These are phyloP conservation scores for Lachnellula arida DNA, from an alignment of 2,329 filamentous ascomycete species.

Conservation along the genomic window DNA sequence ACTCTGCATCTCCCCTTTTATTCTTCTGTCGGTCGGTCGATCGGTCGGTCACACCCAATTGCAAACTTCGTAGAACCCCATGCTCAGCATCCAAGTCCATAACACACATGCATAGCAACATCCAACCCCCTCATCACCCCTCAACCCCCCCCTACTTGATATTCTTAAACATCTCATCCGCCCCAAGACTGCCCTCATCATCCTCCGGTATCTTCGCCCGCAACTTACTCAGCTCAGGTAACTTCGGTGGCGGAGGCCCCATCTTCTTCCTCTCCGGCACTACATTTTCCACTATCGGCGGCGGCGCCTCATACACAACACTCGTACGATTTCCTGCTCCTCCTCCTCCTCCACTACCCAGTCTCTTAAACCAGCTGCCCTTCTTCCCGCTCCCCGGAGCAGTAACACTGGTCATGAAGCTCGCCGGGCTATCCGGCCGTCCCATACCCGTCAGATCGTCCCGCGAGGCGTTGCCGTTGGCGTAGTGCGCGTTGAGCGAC, in stretches of 20 bases:
- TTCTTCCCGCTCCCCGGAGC: constrained; percentile 25
- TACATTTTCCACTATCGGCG: constrained; percentile 14
- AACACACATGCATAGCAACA: constrained; percentile 18
- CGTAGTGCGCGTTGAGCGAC: constrained; percentile 32
- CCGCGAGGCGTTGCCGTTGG: constrained; percentile 23
- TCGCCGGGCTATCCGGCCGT: constrained; percentile 28
- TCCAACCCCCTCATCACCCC: constrained; percentile 10
- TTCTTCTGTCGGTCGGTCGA: constrained; percentile 4
- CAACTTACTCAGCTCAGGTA: constrained; percentile 32
- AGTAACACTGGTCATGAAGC: constrained; percentile 21
- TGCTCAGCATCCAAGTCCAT: constrained; percentile 19
- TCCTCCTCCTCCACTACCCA: constrained; percentile 1
- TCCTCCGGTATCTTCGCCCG: constrained; percentile 28
- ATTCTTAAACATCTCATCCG: constrained; percentile 34
- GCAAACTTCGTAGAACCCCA: constrained; percentile 18
- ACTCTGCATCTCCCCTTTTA: constrained; percentile 4
- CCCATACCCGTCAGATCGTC: constrained; percentile 25
- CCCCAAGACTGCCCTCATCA: constrained; percentile 30
- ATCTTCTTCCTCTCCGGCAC: constrained; percentile 5
- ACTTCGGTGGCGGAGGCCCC: constrained; percentile 30
- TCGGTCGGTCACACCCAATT: background rate
- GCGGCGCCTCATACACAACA: constrained; percentile 22
- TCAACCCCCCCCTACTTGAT: constrained; percentile 30
- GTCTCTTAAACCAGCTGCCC: constrained; percentile 30
- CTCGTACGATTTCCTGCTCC: constrained; percentile 16